Percentiles rank a stretch among this genome's conserved stretches.
Evolutionary conservation across 768 basidiomycete species (phyloP).

Genomic region (Gyrodon lividus): DNA sequence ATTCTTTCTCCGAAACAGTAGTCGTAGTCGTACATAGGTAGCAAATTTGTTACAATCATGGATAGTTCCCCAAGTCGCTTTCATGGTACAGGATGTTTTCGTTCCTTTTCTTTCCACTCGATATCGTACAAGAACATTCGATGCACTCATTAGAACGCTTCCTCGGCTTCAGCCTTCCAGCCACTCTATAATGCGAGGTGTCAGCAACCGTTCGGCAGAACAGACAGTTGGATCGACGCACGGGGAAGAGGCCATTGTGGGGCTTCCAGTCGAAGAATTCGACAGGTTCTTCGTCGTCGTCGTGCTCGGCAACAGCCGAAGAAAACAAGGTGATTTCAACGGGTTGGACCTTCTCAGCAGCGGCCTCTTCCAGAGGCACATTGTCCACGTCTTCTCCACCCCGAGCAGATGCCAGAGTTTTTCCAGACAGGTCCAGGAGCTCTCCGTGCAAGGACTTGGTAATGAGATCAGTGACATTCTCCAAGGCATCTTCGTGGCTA

Average conservation of each 20-base stretch:
- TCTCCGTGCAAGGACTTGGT: conserved; percentile 12
- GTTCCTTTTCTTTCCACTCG: too few relatives aligned
- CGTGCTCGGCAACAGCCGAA: conserved; percentile 22
- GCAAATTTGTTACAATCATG: too few relatives aligned
- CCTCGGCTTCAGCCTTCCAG: conserved; percentile 1
- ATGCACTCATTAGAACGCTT: too few relatives aligned
- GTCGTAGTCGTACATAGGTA: too few relatives aligned
- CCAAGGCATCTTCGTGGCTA: conserved; percentile 7
- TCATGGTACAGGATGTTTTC: too few relatives aligned
- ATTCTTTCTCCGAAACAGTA: too few relatives aligned
- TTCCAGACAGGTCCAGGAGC: conserved; percentile 15
- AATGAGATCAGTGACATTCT: conserved; percentile 9
- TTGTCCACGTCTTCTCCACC: background rate
- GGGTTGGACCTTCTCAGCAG: conserved; percentile 13
- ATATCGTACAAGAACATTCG: too few relatives aligned
- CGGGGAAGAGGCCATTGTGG: conserved; percentile 20
- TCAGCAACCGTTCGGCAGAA: background rate
- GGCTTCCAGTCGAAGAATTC: conserved; percentile 23
- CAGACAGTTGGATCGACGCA: conserved; percentile 4
- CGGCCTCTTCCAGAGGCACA: conserved; percentile 1
- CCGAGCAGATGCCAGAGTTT: conserved; percentile 14
- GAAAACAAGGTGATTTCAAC: conserved; percentile 23
- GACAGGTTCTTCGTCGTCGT: conserved; percentile 13
- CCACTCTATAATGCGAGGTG: background rate
- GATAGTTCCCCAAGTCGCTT: too few relatives aligned